Evolutionary conservation across 108 stramenopile species (phyloP).

Genomic region (Aurantiochytrium sp.): DNA sequence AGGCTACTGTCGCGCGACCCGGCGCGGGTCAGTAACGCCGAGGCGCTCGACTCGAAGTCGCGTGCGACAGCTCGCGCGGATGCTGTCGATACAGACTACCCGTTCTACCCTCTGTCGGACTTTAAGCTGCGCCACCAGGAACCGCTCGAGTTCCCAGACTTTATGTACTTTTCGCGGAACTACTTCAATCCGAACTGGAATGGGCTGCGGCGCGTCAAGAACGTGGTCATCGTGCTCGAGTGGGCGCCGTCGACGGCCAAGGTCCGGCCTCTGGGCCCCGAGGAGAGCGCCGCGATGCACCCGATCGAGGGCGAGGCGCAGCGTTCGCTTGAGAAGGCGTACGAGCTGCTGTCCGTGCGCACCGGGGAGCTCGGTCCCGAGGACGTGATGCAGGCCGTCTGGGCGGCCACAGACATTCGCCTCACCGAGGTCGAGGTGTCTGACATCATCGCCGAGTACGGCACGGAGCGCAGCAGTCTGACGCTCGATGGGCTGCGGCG

Average conservation of each 20-base stretch:
- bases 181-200: conserved; percentile 37
- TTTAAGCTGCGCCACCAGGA: conserved; percentile 33
- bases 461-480: not conserved
- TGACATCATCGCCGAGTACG: not conserved
- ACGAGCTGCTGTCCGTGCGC: conserved; percentile 26
- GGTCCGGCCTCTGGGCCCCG: not conserved
- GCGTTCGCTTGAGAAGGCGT: conserved; percentile 26
- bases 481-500: not conserved
- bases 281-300: not conserved
- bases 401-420: conserved; percentile 24
- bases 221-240: conserved; percentile 40
- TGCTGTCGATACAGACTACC: conserved; percentile 3
- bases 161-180: conserved; percentile 31
- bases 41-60: not conserved
- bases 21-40: not conserved
- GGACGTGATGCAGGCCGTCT: conserved; percentile 3
- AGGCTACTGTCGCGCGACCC: not conserved
- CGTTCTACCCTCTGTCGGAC: conserved; percentile 36
- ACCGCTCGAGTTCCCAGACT: conserved; percentile 32
- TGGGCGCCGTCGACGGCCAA: conserved; percentile 15
- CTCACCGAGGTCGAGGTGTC: not conserved
- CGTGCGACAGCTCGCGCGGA: not conserved
- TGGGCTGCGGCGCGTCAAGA: conserved; percentile 33
- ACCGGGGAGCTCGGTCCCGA: not conserved
- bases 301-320: not conserved